phyloP scores from a whole-genome alignment of 2,329 filamentous ascomycete species.

The Xylariaceae sp. region DNA sequence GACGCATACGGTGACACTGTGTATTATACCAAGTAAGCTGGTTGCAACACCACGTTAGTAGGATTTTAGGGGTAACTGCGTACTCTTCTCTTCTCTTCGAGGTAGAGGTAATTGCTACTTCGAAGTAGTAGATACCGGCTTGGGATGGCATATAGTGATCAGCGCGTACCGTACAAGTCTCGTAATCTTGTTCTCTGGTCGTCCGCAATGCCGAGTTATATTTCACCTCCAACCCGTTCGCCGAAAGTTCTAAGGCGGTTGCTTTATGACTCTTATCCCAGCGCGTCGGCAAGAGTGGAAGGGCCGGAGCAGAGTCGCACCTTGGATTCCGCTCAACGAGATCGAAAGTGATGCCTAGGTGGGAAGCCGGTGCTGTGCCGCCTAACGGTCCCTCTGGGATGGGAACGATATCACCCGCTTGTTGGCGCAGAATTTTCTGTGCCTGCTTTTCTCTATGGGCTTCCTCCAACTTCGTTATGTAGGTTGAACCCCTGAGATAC shows the following conservation, averaged over 20 bases:
- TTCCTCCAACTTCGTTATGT: constrained; percentile 70
- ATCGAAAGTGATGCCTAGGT: constrained; percentile 77
- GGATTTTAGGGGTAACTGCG: constrained; percentile 21
- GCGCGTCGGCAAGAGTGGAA: constrained; percentile 68
- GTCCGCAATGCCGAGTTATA: constrained; percentile 43
- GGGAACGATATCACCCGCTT: constrained; percentile 30
- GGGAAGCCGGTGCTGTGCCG: constrained; percentile 54
- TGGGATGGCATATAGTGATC: constrained; percentile 83
- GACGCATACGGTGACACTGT: constrained; percentile 56
- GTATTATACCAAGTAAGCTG: constrained; percentile 16
- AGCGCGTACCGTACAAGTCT: constrained; percentile 76
- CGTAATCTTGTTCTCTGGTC: constrained; percentile 54
- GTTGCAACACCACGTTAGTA: neutral
- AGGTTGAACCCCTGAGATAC: constrained; percentile 72
- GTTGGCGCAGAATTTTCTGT: constrained; percentile 44
- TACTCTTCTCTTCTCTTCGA: constrained; percentile 52
- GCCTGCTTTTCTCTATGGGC: constrained; percentile 57
- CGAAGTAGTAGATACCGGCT: constrained; percentile 93
- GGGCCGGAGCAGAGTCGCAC: constrained; percentile 51
- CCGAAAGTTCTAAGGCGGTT: constrained; percentile 64
- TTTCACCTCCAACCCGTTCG: constrained; percentile 68
- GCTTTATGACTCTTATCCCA: constrained; percentile 81
- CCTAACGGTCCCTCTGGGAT: constrained; percentile 39
- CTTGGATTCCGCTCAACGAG: constrained; percentile 70
- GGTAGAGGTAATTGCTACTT: constrained; percentile 52